Evolutionary conservation across 768 basidiomycete species (phyloP), one percentile per base, ranked within the genome.

Genomic region (Rhodotorula babjevae): DNA sequence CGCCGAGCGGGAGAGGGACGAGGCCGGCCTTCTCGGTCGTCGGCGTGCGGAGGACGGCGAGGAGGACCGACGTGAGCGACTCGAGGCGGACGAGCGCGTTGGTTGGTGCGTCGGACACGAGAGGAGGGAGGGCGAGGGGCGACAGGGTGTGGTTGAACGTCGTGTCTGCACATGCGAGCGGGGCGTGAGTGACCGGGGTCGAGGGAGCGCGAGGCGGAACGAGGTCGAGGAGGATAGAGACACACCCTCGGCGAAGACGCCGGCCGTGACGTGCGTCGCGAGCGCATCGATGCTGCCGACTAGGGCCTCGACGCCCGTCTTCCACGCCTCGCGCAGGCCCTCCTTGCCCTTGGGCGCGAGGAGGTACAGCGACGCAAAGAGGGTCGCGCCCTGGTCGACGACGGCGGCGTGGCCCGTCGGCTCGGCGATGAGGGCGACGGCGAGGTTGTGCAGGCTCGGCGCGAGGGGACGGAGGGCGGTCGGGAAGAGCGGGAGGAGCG

Each of bases 291-390:
- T 65, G 44, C 63, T 68, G 4, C 63, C 74, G 0, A 69, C 31
- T 9, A 75, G 61, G 0, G 74, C 74, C 57, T 75, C 74, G 50
- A 67, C 61, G 25, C 74, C 74, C 11, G 64, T 75, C 50, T 53
- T 65, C 74, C 74, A 75, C n/a, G 74, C 69, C 23, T 75, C 74
- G 12, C 67, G 36, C n/a, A 75, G 53, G 18, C 74, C 74, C 25
- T 75, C 70, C 33, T 52, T 59, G 4, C 74, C 74, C 65, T 75
- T 75, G 2, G 74, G 74, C 2, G 74, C 69, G 33, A 75, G 67
- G 9, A 75, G 61, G 67, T 75, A 75, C 25, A 75, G 74, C 52
- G 69, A 66, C 19, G 53, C 60, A 64, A 75, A 75, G 29, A 75
- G 67, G 16, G 44, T 19, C 15, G 74, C 60, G 23, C 70, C 74